Base-by-base conservation (phyloP, 495 filamentous ascomycete species). In the Xylaria telfairii region DNA sequence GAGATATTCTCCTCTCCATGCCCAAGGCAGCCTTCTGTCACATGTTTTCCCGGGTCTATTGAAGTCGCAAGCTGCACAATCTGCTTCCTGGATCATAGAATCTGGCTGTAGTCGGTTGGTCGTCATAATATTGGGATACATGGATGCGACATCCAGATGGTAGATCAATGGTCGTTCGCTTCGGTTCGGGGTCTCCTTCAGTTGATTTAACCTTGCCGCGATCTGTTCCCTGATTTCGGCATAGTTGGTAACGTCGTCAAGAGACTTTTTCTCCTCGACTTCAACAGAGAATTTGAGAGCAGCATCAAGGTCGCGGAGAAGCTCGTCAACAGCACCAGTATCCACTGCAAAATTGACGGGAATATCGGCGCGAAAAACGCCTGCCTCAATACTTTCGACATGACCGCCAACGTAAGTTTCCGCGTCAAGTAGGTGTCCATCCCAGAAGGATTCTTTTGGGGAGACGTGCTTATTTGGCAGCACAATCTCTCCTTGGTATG, bases 111-210 rank as follows among this genome's bases (percentile, higher is more conserved):
- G 81, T 75, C 96, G 93, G 76, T 99, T 99, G 12, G 96, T 99
- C 4, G 96, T 98, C 96, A 99, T 99, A 81, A 99, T 99, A 78
- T 99, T 99, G 21, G 96, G 96, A 79, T 99, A 99, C 96, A 99
- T 99, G 64, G 96, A 97, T 19, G 96, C 96, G 57, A 99, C 96
- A 74, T 99, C 96, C 78, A 99, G 85, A 85, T 99, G 96, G 80
- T 99, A 99, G 65, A 99, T 99, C 42, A 93, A 90, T 1, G 96
- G 96, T 32, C 90, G 85, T 77, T 99, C 96, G 69, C 85, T 87
- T 64, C 96, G 85, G 70, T 92, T 92, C 0, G 96, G 95, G 0
- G 91, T 93, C 46, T 88, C 83, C 79, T 93, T 97, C 41, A 99
- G 85, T 72, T 89, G 86, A 15, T 89, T 81, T 46, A 99, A 81